phyloP scores from a whole-genome alignment of 306 rosid genomes.

The Acacia confusa region DNA sequence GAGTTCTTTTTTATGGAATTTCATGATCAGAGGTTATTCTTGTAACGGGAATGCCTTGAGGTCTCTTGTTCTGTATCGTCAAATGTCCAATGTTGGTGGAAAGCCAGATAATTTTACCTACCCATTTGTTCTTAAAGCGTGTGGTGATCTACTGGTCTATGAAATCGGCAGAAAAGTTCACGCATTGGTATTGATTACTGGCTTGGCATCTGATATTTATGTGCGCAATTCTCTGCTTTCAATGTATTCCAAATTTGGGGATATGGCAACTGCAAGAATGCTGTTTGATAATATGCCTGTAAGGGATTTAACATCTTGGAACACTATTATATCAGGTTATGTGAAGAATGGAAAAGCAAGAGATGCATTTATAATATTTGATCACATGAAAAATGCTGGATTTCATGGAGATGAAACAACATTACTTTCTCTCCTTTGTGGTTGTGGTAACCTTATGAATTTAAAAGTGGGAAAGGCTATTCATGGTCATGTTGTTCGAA shows the following conservation, averaged over 20 bases:
- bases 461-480: constrained; percentile 49
- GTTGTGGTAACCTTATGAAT: constrained; percentile 50
- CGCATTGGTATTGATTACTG: constrained; percentile 47
- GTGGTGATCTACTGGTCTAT: constrained; percentile 48
- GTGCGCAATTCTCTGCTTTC: constrained; percentile 53
- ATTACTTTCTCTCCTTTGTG: constrained; percentile 52
- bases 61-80: constrained; percentile 48
- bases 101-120: constrained; percentile 58
- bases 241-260: constrained; percentile 49
- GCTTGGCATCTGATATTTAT: constrained; percentile 52
- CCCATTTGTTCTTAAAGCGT: constrained; percentile 63
- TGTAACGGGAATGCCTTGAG: constrained; percentile 26
- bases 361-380: constrained; percentile 39
- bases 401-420: constrained; percentile 54
- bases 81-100: constrained; percentile 43
- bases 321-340: constrained; percentile 46
- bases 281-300: constrained; percentile 61
- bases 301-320: constrained; percentile 59
- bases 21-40: constrained; percentile 58
- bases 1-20: constrained; percentile 54
- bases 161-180: constrained; percentile 55
- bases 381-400: constrained; percentile 39
- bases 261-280: constrained; percentile 39
- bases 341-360: constrained; percentile 45
- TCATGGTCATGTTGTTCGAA: constrained; percentile 49